These are phyloP conservation scores for Cyamopsis tetragonoloba DNA, from an alignment of 306 rosid species.

Conservation along the genomic window DNA sequence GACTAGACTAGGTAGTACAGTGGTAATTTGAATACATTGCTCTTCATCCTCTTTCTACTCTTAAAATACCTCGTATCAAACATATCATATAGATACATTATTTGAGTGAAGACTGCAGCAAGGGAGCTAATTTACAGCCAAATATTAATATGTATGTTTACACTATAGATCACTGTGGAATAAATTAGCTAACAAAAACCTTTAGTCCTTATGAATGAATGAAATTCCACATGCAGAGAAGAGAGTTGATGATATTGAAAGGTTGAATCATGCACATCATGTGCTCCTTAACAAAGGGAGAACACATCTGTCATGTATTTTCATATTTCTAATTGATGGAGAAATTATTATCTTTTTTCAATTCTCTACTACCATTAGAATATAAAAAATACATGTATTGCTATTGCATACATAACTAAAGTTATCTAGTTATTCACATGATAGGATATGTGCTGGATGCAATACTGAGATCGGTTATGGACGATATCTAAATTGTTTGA, in stretches of 20 bases:
- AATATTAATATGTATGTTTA: not conserved
- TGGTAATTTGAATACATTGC: not conserved
- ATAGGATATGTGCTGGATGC: conserved; percentile 87
- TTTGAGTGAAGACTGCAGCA: not conserved
- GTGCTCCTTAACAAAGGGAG: conserved; percentile 4
- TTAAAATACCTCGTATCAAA: conserved; percentile 1
- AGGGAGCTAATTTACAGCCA: not conserved
- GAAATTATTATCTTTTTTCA: conserved; percentile 21
- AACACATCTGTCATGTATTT: not conserved
- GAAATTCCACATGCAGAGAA: conserved; percentile 22
- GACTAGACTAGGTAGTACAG: not conserved
- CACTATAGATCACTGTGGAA: not conserved
- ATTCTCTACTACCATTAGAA: not conserved
- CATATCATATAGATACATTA: not conserved
- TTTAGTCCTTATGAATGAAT: not conserved
- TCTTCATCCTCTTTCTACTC: conserved; percentile 11
- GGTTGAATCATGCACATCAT: not conserved
- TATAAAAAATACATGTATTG: not conserved
- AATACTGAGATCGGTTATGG: conserved; percentile 69
- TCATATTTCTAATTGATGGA: conserved; percentile 8
- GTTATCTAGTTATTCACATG: not conserved
- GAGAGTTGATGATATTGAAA: not conserved
- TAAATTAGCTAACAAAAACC: not conserved
- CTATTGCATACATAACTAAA: conserved; percentile 21
- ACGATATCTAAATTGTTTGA: conserved; percentile 83